These are phyloP conservation scores for Alternaria ethzedia DNA, from an alignment of 2,329 filamentous ascomycete genomes.

Conservation along the genomic window DNA sequence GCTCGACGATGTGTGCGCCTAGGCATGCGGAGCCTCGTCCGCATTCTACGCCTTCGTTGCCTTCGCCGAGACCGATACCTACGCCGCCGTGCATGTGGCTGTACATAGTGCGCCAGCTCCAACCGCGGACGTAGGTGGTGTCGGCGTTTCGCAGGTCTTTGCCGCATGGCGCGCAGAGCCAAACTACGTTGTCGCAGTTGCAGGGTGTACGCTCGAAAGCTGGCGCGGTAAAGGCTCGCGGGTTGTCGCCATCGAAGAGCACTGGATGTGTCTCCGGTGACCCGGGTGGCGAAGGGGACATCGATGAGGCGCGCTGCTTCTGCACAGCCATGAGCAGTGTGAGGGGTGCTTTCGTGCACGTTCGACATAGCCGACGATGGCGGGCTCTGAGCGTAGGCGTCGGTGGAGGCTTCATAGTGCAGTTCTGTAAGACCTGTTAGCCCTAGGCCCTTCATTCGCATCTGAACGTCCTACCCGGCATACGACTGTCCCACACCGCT, in stretches of 20 bases:
- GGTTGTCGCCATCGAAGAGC: constrained; percentile 18
- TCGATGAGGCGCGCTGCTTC: constrained; percentile 27
- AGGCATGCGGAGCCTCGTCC: constrained; percentile 79
- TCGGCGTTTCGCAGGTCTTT: constrained; percentile 68
- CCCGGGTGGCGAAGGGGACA: constrained; percentile 27
- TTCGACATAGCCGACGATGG: constrained; percentile 79
- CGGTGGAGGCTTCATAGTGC: constrained; percentile 81
- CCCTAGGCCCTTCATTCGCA: neutral
- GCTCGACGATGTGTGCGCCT: constrained; percentile 76
- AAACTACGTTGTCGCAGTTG: constrained; percentile 69
- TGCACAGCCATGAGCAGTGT: constrained; percentile 53
- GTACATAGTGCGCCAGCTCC: constrained; percentile 89
- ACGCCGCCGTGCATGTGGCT: constrained; percentile 78
- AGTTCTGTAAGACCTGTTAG: constrained; percentile 70
- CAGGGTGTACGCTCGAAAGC: constrained; percentile 64
- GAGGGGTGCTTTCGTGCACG: constrained; percentile 76
- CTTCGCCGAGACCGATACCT: constrained; percentile 86
- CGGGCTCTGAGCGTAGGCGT: constrained; percentile 71
- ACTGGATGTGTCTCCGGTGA: constrained; percentile 30
- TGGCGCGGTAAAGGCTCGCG: constrained; percentile 51
- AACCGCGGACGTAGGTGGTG: constrained; percentile 70
- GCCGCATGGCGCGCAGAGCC: constrained; percentile 87
- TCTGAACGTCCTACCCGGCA: constrained; percentile 71
- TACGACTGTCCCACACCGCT: constrained; percentile 76
- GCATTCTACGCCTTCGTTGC: constrained; percentile 86